Base-by-base conservation (phyloP, 331 rosid genomes). In the Erythrophleum ivorense region DNA sequence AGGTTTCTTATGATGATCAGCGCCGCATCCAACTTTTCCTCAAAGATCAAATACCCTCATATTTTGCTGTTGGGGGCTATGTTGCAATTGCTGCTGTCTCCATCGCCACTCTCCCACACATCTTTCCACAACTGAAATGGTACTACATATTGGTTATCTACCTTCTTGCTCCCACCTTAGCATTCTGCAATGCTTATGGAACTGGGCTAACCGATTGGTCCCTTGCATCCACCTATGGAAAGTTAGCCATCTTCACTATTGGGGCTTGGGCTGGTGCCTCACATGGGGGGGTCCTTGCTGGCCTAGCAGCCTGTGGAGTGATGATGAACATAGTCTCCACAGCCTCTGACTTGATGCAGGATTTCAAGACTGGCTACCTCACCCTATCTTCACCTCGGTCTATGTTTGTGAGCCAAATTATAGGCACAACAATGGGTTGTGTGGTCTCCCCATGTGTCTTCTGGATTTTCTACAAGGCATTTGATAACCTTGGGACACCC, bases 121-220 rank as follows among this genome's bases (percentile, higher is more conserved):
- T 88, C 33, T 83, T 88, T 49, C 80, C 49, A 54, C 81, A 86
- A 48, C 86, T 88, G 19, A 84, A 82, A 50, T 88, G 89, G 89
- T 88, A 88, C 54, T 49, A 86, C 73, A 62, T 88, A 70, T 34
- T 86, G 75, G 85, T 81, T 33, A 85, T 88, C 75, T 85, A 85
- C 82, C 31, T 78, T 10, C 29, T 85, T 38, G 89, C 89, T 6
- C 89, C 91, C 64, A 0, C 64, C 53, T 71, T 71, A 71, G 75
- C 59, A 2, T 71, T 71, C 75, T 71, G 75, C 38, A 71, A 71
- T 71, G 40, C 75, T 24, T 71, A 71, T 71, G 75, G 75, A 12
- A 0, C 58, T 29, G 75, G 75, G 2, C 43, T 71, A 21, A 71
- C 75, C 6, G 75, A 71, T 71, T 71, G 75, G 75, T 71, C 75